Conservation (phyloP, 2,329 filamentous ascomycete species). For the Cercospora sojina region DNA sequence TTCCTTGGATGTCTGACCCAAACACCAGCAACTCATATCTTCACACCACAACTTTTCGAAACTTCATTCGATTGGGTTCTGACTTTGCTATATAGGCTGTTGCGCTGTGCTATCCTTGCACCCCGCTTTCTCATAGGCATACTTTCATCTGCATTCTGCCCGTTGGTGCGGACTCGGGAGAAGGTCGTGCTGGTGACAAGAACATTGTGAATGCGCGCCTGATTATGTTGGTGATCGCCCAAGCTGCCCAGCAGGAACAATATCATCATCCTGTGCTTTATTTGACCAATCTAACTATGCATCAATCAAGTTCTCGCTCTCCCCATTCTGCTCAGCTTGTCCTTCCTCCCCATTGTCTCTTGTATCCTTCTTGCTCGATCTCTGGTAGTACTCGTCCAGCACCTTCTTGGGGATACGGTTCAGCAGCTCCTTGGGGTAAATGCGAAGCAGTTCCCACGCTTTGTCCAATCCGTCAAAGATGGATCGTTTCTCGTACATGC, state of each 20-base stretch:
- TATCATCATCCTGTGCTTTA: slow-evolving; percentile 1
- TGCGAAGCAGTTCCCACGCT: slow-evolving; percentile 92
- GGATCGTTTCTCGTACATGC: slow-evolving; percentile 83
- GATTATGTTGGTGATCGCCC: background rate
- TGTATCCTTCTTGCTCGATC: slow-evolving; percentile 44
- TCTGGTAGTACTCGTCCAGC: slow-evolving; percentile 53
- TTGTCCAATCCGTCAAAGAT: slow-evolving; percentile 94
- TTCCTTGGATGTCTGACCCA: slow-evolving; percentile 45
- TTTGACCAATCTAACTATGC: slow-evolving; percentile 17
- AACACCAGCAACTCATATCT: slow-evolving; percentile 13
- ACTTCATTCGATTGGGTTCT: background rate
- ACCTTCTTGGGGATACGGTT: slow-evolving; percentile 69
- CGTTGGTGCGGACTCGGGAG: background rate
- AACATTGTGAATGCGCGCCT: background rate
- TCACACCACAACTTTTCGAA: background rate
- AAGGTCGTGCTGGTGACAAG: background rate
- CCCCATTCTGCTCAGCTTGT: slow-evolving; percentile 33
- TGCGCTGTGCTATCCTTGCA: background rate
- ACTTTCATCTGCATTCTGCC: slow-evolving; percentile 10
- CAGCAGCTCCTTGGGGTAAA: slow-evolving; percentile 96
- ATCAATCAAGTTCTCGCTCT: slow-evolving; percentile 32
- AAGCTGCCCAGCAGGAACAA: background rate
- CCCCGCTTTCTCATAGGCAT: background rate
- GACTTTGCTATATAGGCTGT: slow-evolving; percentile 4
- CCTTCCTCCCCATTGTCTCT: slow-evolving; percentile 47